These are phyloP conservation scores for Zygoascus bituminiphila DNA, from an alignment of 805 yeast species.

Conservation along the genomic window DNA sequence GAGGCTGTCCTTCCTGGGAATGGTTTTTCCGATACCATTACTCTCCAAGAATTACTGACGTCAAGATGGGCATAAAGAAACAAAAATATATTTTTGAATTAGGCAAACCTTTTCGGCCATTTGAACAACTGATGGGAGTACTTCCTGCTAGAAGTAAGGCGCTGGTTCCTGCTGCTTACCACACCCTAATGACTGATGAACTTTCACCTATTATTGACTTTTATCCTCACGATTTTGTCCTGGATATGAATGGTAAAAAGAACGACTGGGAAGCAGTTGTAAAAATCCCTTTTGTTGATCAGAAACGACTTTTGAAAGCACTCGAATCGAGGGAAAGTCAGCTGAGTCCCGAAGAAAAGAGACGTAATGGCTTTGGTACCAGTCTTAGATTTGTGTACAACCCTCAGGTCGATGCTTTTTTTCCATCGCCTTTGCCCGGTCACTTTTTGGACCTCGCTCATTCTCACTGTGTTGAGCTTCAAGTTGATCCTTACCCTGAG, in stretches of 20 bases:
- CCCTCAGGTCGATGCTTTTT: constrained; percentile 62
- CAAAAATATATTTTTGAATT: constrained; percentile 49
- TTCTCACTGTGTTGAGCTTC: constrained; percentile 65
- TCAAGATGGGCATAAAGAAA: constrained; percentile 50
- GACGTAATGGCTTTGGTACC: constrained; percentile 66
- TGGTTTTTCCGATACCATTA: constrained; percentile 91
- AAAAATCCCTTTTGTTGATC: constrained; percentile 84
- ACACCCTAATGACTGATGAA: constrained; percentile 78
- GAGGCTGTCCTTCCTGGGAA: constrained; percentile 90
- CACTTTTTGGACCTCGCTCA: constrained; percentile 70
- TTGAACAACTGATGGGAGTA: constrained; percentile 95
- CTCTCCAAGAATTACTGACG: constrained; percentile 89
- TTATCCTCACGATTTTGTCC: constrained; percentile 79
- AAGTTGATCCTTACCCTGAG: constrained; percentile 27
- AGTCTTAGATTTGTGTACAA: constrained; percentile 64
- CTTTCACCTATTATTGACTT: constrained; percentile 82
- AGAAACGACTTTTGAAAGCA: constrained; percentile 60
- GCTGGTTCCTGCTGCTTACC: constrained; percentile 68
- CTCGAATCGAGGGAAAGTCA: constrained; percentile 56
- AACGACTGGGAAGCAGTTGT: constrained; percentile 99
- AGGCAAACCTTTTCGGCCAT: constrained; percentile 82
- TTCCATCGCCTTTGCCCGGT: constrained; percentile 69
- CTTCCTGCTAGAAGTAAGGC: constrained; percentile 83
- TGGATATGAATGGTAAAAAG: constrained; percentile 90
- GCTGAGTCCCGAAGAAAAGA: constrained; percentile 60